Percentiles rank a stretch among this genome's conserved stretches.
phyloP scores from a whole-genome alignment of 805 yeast species.

The Candida maesae region DNA sequence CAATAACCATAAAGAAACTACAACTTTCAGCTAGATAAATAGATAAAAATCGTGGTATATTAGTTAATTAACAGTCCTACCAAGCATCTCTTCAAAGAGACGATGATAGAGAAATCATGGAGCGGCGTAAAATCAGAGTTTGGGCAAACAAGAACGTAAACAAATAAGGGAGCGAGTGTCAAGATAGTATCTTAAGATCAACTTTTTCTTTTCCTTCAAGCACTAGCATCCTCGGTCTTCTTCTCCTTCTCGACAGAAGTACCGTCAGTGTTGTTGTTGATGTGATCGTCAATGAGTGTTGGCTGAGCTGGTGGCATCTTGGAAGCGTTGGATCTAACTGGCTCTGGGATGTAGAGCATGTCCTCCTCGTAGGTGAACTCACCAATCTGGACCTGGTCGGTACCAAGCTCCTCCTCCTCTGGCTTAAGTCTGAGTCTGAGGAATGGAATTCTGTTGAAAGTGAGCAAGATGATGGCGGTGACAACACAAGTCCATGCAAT shows the following conservation, averaged over 20 bases:
- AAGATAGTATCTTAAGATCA: too few species aligned
- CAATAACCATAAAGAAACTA: too few species aligned
- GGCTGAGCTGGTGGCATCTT: constrained; percentile 26
- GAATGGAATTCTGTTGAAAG: constrained; percentile 74
- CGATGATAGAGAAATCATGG: not conserved
- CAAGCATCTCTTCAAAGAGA: not conserved
- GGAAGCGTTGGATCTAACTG: constrained; percentile 57
- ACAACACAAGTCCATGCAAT: constrained; percentile 73
- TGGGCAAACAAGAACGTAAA: not conserved
- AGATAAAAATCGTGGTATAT: too few species aligned
- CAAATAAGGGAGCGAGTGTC: not conserved
- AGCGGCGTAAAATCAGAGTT: not conserved
- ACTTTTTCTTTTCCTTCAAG: too few species aligned
- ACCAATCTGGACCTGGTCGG: constrained; percentile 88
- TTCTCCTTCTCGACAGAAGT: constrained; percentile 14
- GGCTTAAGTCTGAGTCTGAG: constrained; percentile 77
- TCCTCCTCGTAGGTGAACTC: constrained; percentile 75
- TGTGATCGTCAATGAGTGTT: constrained; percentile 33
- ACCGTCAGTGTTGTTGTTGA: constrained; percentile 26
- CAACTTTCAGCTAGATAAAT: too few species aligned
- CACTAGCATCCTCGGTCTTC: constrained; percentile 8
- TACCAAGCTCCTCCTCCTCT: constrained; percentile 85
- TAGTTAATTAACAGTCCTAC: too few species aligned
- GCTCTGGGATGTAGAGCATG: constrained; percentile 68
- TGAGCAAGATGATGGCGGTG: constrained; percentile 62